These are phyloP conservation scores for Pythium brachiatum DNA, from an alignment of 352 stramenopile species.

Conservation along the genomic window DNA sequence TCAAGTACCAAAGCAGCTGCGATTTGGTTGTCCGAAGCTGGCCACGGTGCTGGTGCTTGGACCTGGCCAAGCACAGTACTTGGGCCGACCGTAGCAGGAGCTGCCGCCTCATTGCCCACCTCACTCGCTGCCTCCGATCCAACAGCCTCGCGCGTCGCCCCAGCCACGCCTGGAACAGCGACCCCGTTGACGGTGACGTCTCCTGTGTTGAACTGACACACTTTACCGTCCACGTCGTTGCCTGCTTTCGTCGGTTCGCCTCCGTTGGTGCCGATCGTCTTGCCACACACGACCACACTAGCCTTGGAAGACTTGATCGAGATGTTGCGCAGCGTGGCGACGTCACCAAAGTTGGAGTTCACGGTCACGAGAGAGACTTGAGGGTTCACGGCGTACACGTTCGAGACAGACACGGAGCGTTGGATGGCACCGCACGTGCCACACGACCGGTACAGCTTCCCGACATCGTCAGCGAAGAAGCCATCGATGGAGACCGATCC, in stretches of 20 bases:
- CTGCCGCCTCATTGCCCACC: not conserved
- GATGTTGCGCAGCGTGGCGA: constrained; percentile 29
- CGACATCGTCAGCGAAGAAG: constrained; percentile 33
- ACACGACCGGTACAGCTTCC: constrained; percentile 35
- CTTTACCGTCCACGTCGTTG: not conserved
- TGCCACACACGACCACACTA: constrained; percentile 16
- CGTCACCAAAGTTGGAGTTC: constrained; percentile 33
- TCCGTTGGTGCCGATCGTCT: constrained; percentile 4
- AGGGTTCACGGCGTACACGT: constrained; percentile 31
- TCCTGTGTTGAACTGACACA: constrained; percentile 8
- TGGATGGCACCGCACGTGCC: constrained; percentile 27
- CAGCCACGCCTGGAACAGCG: not conserved
- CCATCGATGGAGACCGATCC: constrained; percentile 31
- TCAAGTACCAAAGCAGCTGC: not conserved
- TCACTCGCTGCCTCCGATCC: not conserved
- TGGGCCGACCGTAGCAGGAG: not conserved
- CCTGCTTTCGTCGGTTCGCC: constrained; percentile 13
- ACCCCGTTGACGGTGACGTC: constrained; percentile 8
- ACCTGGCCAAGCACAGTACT: not conserved
- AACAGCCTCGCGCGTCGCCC: not conserved
- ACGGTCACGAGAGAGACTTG: constrained; percentile 26
- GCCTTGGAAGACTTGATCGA: constrained; percentile 22
- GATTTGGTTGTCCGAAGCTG: not conserved
- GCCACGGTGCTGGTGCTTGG: not conserved
- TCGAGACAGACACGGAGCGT: constrained; percentile 28